Conservation (phyloP, 108 stramenopile genomes). For the Fragilariopsis cylindrus region DNA sequence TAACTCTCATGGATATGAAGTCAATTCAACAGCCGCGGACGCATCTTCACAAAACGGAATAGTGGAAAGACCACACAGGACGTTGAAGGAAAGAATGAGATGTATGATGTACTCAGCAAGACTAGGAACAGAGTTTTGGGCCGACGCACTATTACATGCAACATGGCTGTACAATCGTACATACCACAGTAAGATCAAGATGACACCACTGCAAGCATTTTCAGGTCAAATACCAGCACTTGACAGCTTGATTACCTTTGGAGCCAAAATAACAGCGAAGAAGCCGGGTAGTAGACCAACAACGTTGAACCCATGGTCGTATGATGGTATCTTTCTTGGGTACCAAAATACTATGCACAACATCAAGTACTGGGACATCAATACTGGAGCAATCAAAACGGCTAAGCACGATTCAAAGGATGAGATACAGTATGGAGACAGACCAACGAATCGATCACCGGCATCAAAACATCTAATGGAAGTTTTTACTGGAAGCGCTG, state of each 20-base stretch:
- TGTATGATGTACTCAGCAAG: slow-evolving; percentile 20
- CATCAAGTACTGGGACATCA: slow-evolving; percentile 11
- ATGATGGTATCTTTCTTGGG: slow-evolving; percentile 21
- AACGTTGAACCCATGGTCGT: slow-evolving; percentile 2
- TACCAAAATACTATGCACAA: slow-evolving; percentile 9
- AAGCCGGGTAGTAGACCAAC: neutral
- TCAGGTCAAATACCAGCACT: slow-evolving; percentile 3
- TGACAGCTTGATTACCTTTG: slow-evolving; percentile 12
- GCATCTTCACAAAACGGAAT: slow-evolving; percentile 19
- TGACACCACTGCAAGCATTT: slow-evolving; percentile 10
- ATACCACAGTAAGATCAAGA: neutral
- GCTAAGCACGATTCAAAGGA: slow-evolving; percentile 10
- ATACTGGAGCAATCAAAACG: neutral
- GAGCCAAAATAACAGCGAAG: slow-evolving; percentile 8
- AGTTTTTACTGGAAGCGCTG: neutral
- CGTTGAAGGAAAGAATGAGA: slow-evolving; percentile 1
- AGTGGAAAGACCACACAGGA: slow-evolving; percentile 16
- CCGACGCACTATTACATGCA: slow-evolving; percentile 13
- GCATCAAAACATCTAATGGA: slow-evolving; percentile 13
- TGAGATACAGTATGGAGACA: slow-evolving; percentile 12
- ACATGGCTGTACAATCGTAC: slow-evolving; percentile 22
- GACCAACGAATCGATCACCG: slow-evolving; percentile 1
- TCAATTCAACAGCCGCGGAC: slow-evolving; percentile 9
- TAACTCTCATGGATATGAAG: neutral
- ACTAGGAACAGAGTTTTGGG: slow-evolving; percentile 9